Base-by-base conservation (phyloP, 75 land plant species). In the Cunninghamia lanceolata region DNA sequence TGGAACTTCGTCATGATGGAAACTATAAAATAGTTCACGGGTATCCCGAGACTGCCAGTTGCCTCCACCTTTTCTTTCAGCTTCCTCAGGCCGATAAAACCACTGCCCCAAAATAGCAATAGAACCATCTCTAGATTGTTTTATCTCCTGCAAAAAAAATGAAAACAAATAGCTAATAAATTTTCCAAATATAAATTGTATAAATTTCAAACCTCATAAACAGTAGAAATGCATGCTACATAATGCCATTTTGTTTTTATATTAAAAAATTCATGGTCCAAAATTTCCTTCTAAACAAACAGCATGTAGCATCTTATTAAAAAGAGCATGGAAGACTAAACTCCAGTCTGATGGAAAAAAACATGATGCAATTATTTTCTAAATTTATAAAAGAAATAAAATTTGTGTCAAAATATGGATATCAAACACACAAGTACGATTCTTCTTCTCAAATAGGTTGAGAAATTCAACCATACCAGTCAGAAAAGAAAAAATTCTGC, bases 11-110 rank as follows among this genome's bases (percentile, higher is more conserved):
- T 98, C 99, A 38, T 83, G 93, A 88, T 97, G 99, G 82, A 94
- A 97, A 88, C 99, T 98, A 83, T 98, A 98, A 84, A 98, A 98
- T 17, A 98, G 94, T 80, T 98, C 99, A 53, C 99, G 87, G n/a
- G 97, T 88, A 86, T 97, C 99, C 70, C 74, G 36, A 39, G 97
- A 82, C 81, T 89, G 89, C 99, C 99, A 98, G 66, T 73, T 93
- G 54, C 99, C 99, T 85, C 99, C 99, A 47, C 94, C 96, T 85
- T 92, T 95, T 85, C 87, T 94, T 32, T 92, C 94, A 14, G 97
- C 99, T 85, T 98, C 99, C 86, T 97, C 99, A 38, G 99, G 99
- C 47, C 99, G 93, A 81, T 98, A 98, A 86, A 98, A 98, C 99
- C 99, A 98, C 76, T 98, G 99, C 0, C 99, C 99, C 63, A 90